Evolutionary conservation across 345 rosid species (phyloP), one percentile per base, ranked within the genome.

Genomic region (Rhodamnia argentea): DNA sequence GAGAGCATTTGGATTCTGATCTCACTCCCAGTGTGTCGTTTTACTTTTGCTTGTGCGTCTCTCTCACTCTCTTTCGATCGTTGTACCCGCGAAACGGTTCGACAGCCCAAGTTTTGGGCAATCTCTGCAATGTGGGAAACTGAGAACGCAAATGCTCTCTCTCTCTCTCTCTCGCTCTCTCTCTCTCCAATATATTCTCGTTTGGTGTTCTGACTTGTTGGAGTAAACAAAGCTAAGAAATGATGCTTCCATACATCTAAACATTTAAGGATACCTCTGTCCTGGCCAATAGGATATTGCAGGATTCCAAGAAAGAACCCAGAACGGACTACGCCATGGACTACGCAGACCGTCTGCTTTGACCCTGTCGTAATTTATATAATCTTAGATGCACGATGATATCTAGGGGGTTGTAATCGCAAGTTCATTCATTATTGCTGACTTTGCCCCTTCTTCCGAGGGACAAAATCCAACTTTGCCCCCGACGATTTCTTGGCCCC

Each of bases 71-170:
- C 44, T 10, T 3, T 37, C 7, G 51, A 27, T 76, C 29, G 37
- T 47, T 29, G 76, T 57, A 70, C 81, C 42, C 18, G 26, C 81
- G 84, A 86, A 44, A 82, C 81, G 51, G 81, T 50, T 85, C 11
- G 76, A 37, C 82, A 85, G 44, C 87, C 89, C 87, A 85, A 89
- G 87, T 78, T 85, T 83, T 60, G 76, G 82, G 87, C 87, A 84
- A 70, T 83, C 87, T 50, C 85, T 82, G 84, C 84, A 58, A 32
- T 20, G 83, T 37, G 23, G 74, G 47, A 23, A 44, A 60, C 53
- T 55, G 84, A 87, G 88, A 57, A 81, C 83, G 90, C 75, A 84
- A 86, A 86, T 59, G 57, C 85, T 85, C 86, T 62, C 44, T 32
- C 82, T 15, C 76, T 18, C 37, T 24, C 7, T n/a, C 55, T 44